Base-by-base conservation (phyloP, 805 yeast species). In the fission yeast (Schizosaccharomyces pombe) region DNA sequence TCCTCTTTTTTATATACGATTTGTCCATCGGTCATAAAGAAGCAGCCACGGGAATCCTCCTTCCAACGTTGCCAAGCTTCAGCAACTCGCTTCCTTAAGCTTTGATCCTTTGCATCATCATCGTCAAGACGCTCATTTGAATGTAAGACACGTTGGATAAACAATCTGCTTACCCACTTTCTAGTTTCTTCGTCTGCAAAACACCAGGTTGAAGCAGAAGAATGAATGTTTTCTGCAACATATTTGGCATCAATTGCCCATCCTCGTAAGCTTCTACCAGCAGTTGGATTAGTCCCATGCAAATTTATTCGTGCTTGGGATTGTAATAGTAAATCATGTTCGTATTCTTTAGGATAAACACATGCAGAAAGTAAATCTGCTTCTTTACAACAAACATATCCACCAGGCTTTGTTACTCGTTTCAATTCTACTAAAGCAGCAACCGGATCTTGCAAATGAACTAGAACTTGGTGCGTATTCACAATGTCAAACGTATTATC, bases 401-500 rank as follows among this genome's bases (percentile, higher is more conserved):
- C 72, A 2, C 64, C 64, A 6, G 60, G 62, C 59, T 66, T 68
- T 37, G 62, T 59, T 8, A 70, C 73, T 47, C 73, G 57, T 28
- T 52, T 58, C 68, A 70, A 64, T 57, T 70, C 72, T 32, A 58
- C 57, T 37, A 70, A 55, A 3, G 69, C 72, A 8, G 26, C 52
- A 1, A 60, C 58, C 1, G 72, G 72, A 53, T 67, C 65, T 26
- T 60, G 59, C 31, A 70, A 58, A 55, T 70, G 73, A 11, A 68
- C 60, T 30, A 70, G 55, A 2, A 70, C 72, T 56, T 68, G 72
- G 55, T 67, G 71, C 19, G 67, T 62, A 61, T 62, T 65, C 5
- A 69, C 70, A n/a, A 70, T 55, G 55, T 70, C 74, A 57, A 70
- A 70, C 3, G 66, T 58, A 49, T 65, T 60, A 56, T 70, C 72